A percentile compares a stretch with the other conserved stretches of the same genome.
These are phyloP conservation scores for Fraxinus sp. DNA, from an alignment of 305 asterid species.

Conservation along the genomic window DNA sequence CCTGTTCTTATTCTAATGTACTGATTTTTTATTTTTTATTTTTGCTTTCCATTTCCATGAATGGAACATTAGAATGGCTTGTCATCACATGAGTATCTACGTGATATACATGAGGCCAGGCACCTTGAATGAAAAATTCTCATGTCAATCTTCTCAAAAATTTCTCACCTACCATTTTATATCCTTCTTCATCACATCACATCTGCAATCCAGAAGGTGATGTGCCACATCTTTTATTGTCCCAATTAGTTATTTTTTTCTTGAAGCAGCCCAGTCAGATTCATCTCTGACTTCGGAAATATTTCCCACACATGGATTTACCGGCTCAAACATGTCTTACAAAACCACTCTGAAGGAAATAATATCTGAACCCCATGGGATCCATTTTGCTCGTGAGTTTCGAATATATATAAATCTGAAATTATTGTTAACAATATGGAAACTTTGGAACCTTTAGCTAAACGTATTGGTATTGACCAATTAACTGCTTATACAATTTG, in stretches of 20 bases:
- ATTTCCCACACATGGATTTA: neutral
- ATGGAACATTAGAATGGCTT: neutral
- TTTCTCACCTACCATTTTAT: neutral
- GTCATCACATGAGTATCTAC: neutral
- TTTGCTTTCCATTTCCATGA: neutral
- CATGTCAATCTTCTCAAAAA: neutral
- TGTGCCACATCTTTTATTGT: neutral
- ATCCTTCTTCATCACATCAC: neutral
- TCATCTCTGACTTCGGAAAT: neutral
- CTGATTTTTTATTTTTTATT: neutral
- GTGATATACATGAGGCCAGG: neutral
- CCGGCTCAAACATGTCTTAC: neutral
- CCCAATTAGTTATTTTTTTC: neutral
- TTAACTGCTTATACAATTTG: conserved; percentile 5
- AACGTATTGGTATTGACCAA: neutral
- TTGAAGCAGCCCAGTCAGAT: neutral
- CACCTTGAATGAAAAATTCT: neutral
- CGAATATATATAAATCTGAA: neutral
- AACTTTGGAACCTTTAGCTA: conserved; percentile 4
- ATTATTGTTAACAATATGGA: neutral
- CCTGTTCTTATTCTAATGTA: neutral
- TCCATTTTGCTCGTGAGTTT: neutral
- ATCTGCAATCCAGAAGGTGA: neutral
- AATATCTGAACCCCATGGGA: neutral
- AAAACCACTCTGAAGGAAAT: neutral